Conservation (phyloP, 2,329 filamentous ascomycete genomes). For the Magnaporthales sp. region DNA sequence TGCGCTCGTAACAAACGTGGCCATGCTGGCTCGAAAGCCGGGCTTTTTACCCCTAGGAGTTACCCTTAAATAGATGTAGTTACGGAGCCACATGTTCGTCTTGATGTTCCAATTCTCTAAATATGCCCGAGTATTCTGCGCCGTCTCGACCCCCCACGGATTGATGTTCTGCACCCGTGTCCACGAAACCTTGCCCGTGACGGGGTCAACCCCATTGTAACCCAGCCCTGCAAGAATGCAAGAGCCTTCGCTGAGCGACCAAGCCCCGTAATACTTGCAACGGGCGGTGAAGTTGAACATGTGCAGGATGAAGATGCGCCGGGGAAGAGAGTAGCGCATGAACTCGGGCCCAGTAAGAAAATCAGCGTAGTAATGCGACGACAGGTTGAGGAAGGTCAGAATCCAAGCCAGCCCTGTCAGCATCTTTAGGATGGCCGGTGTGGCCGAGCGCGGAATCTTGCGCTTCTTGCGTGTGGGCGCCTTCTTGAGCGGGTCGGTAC, state of each 20-base stretch:
- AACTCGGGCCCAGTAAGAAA: conserved; percentile 59
- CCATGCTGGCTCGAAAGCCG: conserved; percentile 87
- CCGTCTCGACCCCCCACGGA: conserved; percentile 75
- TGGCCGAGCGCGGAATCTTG: conserved; percentile 84
- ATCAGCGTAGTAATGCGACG: conserved; percentile 54
- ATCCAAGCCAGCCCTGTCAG: conserved; percentile 71
- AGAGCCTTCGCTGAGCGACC: conserved; percentile 85
- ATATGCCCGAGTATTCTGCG: conserved; percentile 89
- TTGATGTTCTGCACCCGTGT: conserved; percentile 85
- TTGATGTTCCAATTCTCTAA: conserved; percentile 97
- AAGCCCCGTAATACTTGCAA: conserved; percentile 94
- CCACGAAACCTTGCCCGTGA: conserved; percentile 80
- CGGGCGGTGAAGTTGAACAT: conserved; percentile 75
- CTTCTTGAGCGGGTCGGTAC: conserved; percentile 75
- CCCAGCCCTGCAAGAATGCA: conserved; percentile 91
- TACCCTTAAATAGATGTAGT: conserved; percentile 91
- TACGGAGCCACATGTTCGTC: conserved; percentile 92
- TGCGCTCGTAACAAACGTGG: conserved; percentile 88
- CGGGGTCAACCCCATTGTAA: conserved; percentile 84
- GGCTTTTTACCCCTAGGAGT: conserved; percentile 94
- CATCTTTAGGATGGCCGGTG: conserved; percentile 73
- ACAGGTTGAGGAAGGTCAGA: conserved; percentile 64
- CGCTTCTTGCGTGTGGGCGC: conserved; percentile 82
- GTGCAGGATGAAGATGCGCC: conserved; percentile 71
- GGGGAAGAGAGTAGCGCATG: conserved; percentile 57